A percentile compares a stretch with the other conserved stretches of the same genome.
These are phyloP conservation scores for Hypomyces perniciosus DNA, from an alignment of 2,329 filamentous ascomycete genomes.

Conservation along the genomic window DNA sequence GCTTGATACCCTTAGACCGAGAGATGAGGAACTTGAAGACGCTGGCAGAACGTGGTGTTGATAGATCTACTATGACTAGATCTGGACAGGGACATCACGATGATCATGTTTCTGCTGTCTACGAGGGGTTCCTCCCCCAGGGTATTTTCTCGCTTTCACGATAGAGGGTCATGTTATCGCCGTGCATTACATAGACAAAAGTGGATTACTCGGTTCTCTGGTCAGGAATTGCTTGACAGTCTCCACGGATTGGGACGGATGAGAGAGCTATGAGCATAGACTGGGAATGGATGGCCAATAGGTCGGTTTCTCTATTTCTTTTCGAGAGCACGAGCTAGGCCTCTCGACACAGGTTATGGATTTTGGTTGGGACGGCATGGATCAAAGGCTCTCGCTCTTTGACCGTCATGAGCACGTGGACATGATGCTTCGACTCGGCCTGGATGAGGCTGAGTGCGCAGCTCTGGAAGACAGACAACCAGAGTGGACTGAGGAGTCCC, in stretches of 20 bases:
- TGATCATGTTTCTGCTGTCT: conserved; percentile 34
- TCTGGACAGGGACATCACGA: conserved; percentile 32
- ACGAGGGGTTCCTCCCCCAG: conserved; percentile 29
- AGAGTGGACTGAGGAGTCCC: conserved; percentile 38
- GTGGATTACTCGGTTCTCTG: conserved; percentile 57
- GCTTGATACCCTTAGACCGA: conserved; percentile 42
- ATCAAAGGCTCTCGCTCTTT: conserved; percentile 24
- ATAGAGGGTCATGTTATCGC: conserved; percentile 42
- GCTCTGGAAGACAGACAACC: conserved; percentile 22
- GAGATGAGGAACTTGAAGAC: conserved; percentile 34
- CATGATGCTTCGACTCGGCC: conserved; percentile 25
- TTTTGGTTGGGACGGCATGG: conserved; percentile 30
- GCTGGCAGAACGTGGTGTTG: conserved; percentile 32
- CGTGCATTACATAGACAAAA: conserved; percentile 55
- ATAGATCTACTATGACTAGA: conserved; percentile 29
- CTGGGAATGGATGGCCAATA: conserved; percentile 27
- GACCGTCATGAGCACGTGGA: conserved; percentile 17
- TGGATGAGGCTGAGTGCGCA: conserved; percentile 19
- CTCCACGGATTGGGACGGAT: conserved; percentile 26
- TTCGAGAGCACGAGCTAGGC: conserved; percentile 32
- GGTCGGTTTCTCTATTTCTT: conserved; percentile 30
- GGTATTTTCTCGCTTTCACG: conserved; percentile 37
- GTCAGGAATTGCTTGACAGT: conserved; percentile 34
- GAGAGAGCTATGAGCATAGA: conserved; percentile 30
- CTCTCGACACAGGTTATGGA: conserved; percentile 34